phyloP scores from a whole-genome alignment of 1,284 basidiomycete genomes.

The Trichosporon sp. region DNA sequence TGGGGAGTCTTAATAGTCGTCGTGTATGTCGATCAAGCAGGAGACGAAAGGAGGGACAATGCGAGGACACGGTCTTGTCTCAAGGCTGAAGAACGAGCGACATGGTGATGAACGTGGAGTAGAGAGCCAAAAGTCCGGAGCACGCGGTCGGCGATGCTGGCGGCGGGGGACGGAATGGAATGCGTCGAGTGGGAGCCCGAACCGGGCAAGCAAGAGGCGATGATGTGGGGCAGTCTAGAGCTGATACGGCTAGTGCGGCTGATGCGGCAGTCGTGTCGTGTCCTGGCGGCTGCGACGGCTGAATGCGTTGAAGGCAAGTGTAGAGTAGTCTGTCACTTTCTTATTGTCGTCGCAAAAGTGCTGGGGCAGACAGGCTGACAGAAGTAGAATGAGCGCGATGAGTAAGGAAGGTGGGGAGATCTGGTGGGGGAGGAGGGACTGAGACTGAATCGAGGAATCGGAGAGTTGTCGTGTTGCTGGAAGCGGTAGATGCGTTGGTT shows the following conservation, averaged over 20 bases:
- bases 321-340: background rate
- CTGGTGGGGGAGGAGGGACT: background rate
- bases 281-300: background rate
- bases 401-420: conserved; percentile 1
- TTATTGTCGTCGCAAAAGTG: background rate
- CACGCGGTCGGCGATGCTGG: background rate
- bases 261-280: background rate
- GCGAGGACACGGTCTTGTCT: background rate
- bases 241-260: conserved; percentile 5
- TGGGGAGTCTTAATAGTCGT: background rate
- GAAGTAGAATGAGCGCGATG: conserved; percentile 1
- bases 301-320: background rate
- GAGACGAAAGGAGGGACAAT: background rate
- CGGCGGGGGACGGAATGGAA: background rate
- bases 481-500: conserved; percentile 9
- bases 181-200: background rate
- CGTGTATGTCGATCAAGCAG: conserved; percentile 1
- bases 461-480: background rate
- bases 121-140: background rate
- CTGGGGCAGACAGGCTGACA: background rate
- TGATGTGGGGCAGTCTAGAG: background rate
- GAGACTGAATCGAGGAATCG: background rate
- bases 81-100: conserved; percentile 1
- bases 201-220: background rate
- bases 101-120: conserved; percentile 8